Percentiles rank a stretch among this genome's conserved stretches.
phyloP scores from a whole-genome alignment of 1,284 basidiomycete species.

The Mycena citricolor region DNA sequence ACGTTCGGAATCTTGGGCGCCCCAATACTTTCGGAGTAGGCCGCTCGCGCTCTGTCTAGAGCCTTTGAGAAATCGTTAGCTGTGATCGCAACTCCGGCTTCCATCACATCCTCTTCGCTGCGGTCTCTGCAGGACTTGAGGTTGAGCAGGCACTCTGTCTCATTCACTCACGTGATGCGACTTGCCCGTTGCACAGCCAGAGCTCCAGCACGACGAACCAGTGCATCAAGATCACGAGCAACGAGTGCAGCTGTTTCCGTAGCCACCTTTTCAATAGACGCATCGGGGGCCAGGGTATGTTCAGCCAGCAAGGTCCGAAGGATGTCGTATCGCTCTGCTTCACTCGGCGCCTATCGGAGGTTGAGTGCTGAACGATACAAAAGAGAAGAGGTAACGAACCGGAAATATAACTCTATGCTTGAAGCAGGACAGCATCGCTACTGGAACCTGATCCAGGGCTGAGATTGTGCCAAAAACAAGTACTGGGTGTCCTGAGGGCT shows the following conservation, averaged over 20 bases:
- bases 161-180: conserved; percentile 38
- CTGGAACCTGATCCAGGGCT: conserved; percentile 68
- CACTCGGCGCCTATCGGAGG: conserved; percentile 83
- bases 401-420: conserved; percentile 85
- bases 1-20: conserved; percentile 97
- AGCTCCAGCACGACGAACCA: conserved; percentile 65
- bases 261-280: conserved; percentile 73
- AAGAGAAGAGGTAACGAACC: conserved; percentile 39
- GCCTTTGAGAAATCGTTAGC: conserved; percentile 74
- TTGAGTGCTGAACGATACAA: conserved; percentile 13
- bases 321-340: conserved; percentile 70
- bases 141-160: conserved; percentile 4
- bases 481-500: conserved; percentile 62
- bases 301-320: conserved; percentile 51
- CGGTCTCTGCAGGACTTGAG: conserved; percentile 18
- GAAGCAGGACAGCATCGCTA: conserved; percentile 73
- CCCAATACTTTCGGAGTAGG: conserved; percentile 91
- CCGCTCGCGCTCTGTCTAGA: conserved; percentile 72
- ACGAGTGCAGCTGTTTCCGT: conserved; percentile 92
- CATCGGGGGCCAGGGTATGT: conserved; percentile 69
- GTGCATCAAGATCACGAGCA: conserved; percentile 77
- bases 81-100: conserved; percentile 60
- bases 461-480: conserved; percentile 77
- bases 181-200: conserved; percentile 59
- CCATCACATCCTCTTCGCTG: conserved; percentile 31